These are phyloP conservation scores for Phanerochaete sordida DNA, from an alignment of 768 basidiomycete genomes.

Conservation along the genomic window DNA sequence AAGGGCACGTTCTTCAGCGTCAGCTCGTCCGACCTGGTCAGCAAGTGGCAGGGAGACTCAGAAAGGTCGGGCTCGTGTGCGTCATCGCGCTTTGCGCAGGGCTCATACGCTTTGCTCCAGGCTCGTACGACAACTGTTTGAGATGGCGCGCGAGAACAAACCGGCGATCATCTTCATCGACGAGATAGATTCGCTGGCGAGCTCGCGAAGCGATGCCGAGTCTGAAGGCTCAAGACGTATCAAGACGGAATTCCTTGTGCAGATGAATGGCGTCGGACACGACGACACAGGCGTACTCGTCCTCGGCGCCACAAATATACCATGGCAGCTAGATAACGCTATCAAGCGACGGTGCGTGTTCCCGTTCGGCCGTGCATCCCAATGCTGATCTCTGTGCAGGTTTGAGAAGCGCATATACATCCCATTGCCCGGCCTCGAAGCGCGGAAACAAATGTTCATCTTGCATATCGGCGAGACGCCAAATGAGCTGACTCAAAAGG, in stretches of 20 bases:
- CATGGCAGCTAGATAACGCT: slow-evolving; percentile 96
- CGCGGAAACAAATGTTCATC: slow-evolving; percentile 93
- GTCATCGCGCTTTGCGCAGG: not conserved
- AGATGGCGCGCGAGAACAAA: slow-evolving; percentile 93
- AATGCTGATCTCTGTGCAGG: slow-evolving; percentile 31
- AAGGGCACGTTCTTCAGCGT: slow-evolving; percentile 99
- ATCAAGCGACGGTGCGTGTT: slow-evolving; percentile 80
- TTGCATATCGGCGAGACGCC: slow-evolving; percentile 94
- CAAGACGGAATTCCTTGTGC: slow-evolving; percentile 96
- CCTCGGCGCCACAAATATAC: slow-evolving; percentile 96
- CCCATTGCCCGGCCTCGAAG: slow-evolving; percentile 91
- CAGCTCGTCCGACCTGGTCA: slow-evolving; percentile 91
- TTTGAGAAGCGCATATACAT: slow-evolving; percentile 99
- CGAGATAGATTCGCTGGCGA: slow-evolving; percentile 95
- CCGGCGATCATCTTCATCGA: slow-evolving; percentile 99
- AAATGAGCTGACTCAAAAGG: slow-evolving; percentile 72
- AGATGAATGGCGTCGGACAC: slow-evolving; percentile 98
- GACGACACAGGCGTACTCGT: slow-evolving; percentile 96
- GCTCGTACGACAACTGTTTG: slow-evolving; percentile 93
- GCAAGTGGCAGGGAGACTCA: slow-evolving; percentile 99
- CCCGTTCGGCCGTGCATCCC: not conserved
- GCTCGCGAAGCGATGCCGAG: slow-evolving; percentile 94
- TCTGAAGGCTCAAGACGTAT: slow-evolving; percentile 96
- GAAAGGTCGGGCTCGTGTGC: slow-evolving; percentile 63
- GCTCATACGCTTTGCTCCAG: slow-evolving; percentile 34